Base-by-base conservation (phyloP, 2,329 filamentous ascomycete species). In the Aureobasidium sp. region DNA sequence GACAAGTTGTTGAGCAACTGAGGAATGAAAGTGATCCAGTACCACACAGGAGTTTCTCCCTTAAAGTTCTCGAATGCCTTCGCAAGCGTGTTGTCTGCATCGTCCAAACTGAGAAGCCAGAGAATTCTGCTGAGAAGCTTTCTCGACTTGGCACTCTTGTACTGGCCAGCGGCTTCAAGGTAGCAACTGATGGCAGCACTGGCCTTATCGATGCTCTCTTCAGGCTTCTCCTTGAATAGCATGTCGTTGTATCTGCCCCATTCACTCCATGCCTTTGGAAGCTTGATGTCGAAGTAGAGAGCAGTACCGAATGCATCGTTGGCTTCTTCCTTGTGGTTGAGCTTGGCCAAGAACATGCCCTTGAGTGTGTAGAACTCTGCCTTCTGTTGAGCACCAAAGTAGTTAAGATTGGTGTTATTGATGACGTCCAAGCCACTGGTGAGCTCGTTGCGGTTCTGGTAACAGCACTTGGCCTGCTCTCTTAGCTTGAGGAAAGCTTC, bases 21-120 rank as follows among this genome's bases (percentile, higher is more conserved):
- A 21, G 94, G 94, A 65, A 99, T 97, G 73, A 96, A 99, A 0
- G 93, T 97, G 67, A 97, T 97, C 94, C 94, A 99, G 77, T 97
- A 99, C 94, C 94, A 99, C 13, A 96, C 91, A 0, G 92, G 91
- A 2, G 91, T 96, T 68, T 99, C 95, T 57, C 94, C 94, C 79
- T 97, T 97, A 78, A 94, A 99, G 67, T 93, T 90, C 66, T 96
- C 91, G 67, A 97, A 99, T 13, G 93, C 91, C 68, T 86, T 81
- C 0, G 90, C 88, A 63, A 99, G 87, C 41, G 84, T 87, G 13
- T 90, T 90, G 71, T 91, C 90, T 0, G 89, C 81, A 69, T 97
- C 91, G 70, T 99, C 94, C 66, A 99, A 80, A 74, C 93, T 97
- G 48, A 99, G 83, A 49, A 99, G 81, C 94, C 94, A 99, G 53